These are phyloP conservation scores for Elymus sibiricus DNA, from an alignment of 176 grass and related monocot species.

Conservation along the genomic window DNA sequence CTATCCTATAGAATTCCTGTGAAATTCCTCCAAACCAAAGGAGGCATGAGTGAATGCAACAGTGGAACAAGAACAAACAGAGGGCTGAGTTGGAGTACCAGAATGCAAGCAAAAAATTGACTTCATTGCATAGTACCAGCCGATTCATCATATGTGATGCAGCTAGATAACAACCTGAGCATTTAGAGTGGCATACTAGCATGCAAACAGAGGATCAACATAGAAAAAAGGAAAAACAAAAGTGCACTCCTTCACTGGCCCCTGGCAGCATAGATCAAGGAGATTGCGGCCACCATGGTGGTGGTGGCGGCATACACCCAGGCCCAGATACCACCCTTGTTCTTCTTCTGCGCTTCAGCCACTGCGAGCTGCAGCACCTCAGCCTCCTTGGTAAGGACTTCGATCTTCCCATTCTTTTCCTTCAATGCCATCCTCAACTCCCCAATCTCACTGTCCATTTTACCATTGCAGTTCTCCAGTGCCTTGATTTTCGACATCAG, in stretches of 20 bases:
- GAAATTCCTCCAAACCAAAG: no score
- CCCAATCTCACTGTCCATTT: conserved; percentile 41
- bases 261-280: conserved; percentile 55
- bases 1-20: no score
- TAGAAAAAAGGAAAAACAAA: conserved; percentile 5
- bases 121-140: conserved; percentile 36
- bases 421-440: conserved; percentile 21
- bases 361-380: conserved; percentile 44
- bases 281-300: conserved; percentile 54
- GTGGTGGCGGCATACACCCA: conserved; percentile 57
- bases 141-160: conserved; percentile 10
- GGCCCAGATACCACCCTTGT: conserved; percentile 45
- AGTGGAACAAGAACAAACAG: background rate
- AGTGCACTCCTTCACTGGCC: conserved; percentile 18
- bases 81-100: no score
- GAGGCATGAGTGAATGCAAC: no score
- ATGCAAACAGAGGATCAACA: conserved; percentile 2
- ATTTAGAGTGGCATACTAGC: conserved; percentile 14
- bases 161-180: conserved; percentile 26
- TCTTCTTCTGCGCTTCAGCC: conserved; percentile 40
- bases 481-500: conserved; percentile 41
- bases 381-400: conserved; percentile 22
- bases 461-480: conserved; percentile 32
- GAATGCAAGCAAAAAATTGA: conserved; percentile 6
- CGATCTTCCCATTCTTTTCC: conserved; percentile 36